These are phyloP conservation scores for Suillus cothurnatus DNA, from an alignment of 768 basidiomycete species.

Conservation along the genomic window DNA sequence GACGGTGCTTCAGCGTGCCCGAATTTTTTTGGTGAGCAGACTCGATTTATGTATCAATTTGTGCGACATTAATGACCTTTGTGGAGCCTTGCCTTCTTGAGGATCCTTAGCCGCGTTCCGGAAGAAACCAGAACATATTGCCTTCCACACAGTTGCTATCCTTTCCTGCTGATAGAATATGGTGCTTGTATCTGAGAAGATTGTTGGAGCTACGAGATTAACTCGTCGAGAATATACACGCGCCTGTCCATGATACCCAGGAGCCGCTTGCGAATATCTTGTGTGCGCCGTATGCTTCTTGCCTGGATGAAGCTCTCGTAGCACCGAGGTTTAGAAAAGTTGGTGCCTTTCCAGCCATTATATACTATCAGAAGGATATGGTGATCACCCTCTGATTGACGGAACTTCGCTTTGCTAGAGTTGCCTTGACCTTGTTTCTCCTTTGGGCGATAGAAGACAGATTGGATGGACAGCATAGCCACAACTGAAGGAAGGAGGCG, in stretches of 20 bases:
- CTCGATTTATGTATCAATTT: too few relatives aligned
- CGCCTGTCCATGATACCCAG: constrained; percentile 99
- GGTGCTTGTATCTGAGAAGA: constrained; percentile 84
- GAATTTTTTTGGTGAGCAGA: too few relatives aligned
- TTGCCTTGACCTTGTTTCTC: constrained; percentile 99
- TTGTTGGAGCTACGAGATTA: constrained; percentile 10
- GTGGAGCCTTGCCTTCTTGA: constrained; percentile 49
- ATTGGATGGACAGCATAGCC: constrained; percentile 96
- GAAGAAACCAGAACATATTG: constrained; percentile 98
- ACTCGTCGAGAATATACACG: constrained; percentile 25
- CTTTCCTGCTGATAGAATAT: constrained; percentile 87
- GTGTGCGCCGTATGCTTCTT: constrained; percentile 93
- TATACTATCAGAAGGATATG: constrained; percentile 91
- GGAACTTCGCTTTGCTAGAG: constrained; percentile 99
- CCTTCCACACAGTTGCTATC: constrained; percentile 94
- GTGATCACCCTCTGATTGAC: constrained; percentile 98
- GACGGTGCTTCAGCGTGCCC: too few relatives aligned
- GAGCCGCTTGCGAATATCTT: constrained; percentile 97
- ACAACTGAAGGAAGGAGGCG: constrained; percentile 93
- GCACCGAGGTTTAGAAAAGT: constrained; percentile 98
- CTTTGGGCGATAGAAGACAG: constrained; percentile 98
- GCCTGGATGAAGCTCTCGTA: constrained; percentile 99
- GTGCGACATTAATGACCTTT: too few relatives aligned
- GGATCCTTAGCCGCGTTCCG: constrained; percentile 97
- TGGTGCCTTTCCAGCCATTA: constrained; percentile 97